Evolutionary conservation across 192 early-diverging fungal genomes (phyloP).

Genomic region (Podila minutissima): DNA sequence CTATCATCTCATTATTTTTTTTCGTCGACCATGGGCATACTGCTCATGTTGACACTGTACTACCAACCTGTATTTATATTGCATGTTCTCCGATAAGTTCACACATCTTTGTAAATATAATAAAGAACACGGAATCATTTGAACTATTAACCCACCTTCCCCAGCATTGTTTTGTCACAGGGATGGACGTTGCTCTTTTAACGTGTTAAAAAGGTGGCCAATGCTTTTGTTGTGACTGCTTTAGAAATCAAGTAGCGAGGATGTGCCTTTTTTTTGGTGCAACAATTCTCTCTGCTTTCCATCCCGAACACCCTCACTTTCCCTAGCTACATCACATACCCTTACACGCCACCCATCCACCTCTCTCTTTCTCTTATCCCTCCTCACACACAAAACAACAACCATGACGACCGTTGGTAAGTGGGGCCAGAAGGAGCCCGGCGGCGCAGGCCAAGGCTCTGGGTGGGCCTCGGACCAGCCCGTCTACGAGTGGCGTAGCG

Average conservation of each 20-base stretch:
- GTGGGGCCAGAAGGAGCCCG: constrained; percentile 21
- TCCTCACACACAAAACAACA: neutral
- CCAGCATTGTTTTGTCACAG: no score
- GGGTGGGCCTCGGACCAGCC: constrained; percentile 56
- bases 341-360: neutral
- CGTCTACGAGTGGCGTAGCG: constrained; percentile 64
- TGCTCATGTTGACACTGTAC: neutral
- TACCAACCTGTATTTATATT: constrained; percentile 4
- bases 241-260: no score
- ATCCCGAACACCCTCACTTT: neutral
- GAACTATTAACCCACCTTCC: no score
- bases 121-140: constrained; percentile 1
- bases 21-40: neutral
- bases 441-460: constrained; percentile 44
- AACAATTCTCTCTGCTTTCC: neutral
- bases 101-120: constrained; percentile 1
- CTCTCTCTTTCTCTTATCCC: neutral
- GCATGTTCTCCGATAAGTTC: constrained; percentile 11
- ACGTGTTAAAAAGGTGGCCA: no score
- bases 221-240: no score
- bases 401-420: constrained; percentile 14
- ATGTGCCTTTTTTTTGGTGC: no score
- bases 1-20: neutral
- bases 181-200: no score
- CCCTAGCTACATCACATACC: neutral